Conservation (phyloP, 768 basidiomycete species). For the Macrolepiota dolichaula region DNA sequence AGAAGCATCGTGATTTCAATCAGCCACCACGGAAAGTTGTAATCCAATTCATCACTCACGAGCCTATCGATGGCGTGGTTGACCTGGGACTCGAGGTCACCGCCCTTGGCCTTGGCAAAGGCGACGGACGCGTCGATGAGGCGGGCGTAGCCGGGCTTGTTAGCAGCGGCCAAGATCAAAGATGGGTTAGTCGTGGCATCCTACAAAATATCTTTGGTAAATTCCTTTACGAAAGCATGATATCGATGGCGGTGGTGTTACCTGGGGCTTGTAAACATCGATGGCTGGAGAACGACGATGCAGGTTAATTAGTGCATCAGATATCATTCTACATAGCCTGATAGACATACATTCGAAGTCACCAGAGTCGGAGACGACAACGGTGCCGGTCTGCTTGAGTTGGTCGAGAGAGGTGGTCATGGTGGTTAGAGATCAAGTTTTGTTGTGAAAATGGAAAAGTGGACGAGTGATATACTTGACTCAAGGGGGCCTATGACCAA, state of each 20-base stretch:
- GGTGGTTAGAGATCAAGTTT: constrained; percentile 28
- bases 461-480: constrained; percentile 5
- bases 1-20: not conserved
- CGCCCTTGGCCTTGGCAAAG: constrained; percentile 79
- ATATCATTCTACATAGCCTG: not conserved
- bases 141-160: constrained; percentile 80
- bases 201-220: constrained; percentile 30
- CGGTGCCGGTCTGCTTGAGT: constrained; percentile 90
- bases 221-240: not conserved
- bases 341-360: constrained; percentile 76
- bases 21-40: not conserved
- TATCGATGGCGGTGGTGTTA: constrained; percentile 21
- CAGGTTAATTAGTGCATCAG: constrained; percentile 17
- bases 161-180: constrained; percentile 88
- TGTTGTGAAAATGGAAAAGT: not conserved
- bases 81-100: constrained; percentile 69
- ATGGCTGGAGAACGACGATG: constrained; percentile 59
- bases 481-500: not conserved
- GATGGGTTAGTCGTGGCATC: constrained; percentile 99
- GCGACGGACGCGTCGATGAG: constrained; percentile 75
- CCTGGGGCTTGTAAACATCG: constrained; percentile 94
- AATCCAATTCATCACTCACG: constrained; percentile 41
- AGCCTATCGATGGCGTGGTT: constrained; percentile 86
- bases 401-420: constrained; percentile 81
- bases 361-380: constrained; percentile 96